Evolutionary conservation across 306 rosid species (phyloP), one percentile per base, ranked within the genome.

Genomic region (Clitoria ternatea): DNA sequence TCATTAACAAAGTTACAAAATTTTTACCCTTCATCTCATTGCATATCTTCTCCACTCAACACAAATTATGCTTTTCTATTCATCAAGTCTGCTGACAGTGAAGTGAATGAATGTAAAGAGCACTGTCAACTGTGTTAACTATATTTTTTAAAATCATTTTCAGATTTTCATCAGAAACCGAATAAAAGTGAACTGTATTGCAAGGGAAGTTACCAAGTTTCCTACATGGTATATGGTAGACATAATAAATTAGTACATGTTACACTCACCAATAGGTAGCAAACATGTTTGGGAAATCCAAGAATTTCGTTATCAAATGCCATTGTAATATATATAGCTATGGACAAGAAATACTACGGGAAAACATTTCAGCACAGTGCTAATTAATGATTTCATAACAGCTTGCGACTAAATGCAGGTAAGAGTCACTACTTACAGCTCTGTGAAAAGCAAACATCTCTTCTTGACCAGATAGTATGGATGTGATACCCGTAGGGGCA

Each of bases 391-490:
- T 36, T 61, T 30, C 15, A 22, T 54, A 54, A 45, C 71, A 66
- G 50, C 15, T 54, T 43, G 59, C 75, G 66, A 60, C 57, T 42
- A 69, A 61, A 61, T 62, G 61, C 33, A 12, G 4, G 66, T 47
- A 75, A 22, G 71, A 22, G 65, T 55, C 39, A 22, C 42, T 49
- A 89, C 97, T 90, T 82, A 91, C 98, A 69, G 97, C 98, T 78
- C 96, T 85, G 35, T 82, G 89, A 79, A 94, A 94, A 68, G 98
- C 96, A 85, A 94, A 90, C 87, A 82, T 81, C 81, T 94, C 98
- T 83, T 94, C 98, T 79, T 89, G 95, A 66, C 97, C 97, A 44
- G 98, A 94, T 45, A 89, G 75, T 83, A 86, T 84, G 30, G 97
- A 81, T 65, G 87, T 81, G 72, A 94, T 85, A 20, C 88, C 85